Percentiles rank a stretch among this genome's conserved stretches.
phyloP scores from a whole-genome alignment of 2,329 filamentous ascomycete genomes.

The Aspergillus cejpii region DNA sequence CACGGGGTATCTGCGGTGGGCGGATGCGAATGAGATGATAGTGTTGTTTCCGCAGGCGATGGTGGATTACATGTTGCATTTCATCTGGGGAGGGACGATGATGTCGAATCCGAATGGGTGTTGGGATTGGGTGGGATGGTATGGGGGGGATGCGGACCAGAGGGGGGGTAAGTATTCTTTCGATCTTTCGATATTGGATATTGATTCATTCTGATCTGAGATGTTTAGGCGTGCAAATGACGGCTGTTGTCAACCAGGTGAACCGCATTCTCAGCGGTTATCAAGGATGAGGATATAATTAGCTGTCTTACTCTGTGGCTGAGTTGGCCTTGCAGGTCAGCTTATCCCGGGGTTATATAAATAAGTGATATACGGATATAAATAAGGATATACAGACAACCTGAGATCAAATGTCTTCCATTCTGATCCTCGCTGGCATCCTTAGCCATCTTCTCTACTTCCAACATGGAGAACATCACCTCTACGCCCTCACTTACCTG shows the following conservation, averaged over 20 bases:
- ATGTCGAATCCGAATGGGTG: constrained; percentile 12
- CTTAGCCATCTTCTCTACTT: constrained; percentile 14
- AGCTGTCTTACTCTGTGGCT: neutral
- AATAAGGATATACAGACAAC: too few species aligned
- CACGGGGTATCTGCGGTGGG: constrained; percentile 15
- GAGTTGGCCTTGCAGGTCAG: constrained; percentile 7
- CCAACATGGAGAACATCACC: constrained; percentile 17
- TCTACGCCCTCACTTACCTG: constrained; percentile 12
- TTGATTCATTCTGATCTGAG: neutral
- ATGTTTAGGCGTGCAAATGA: constrained; percentile 14
- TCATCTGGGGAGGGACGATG: constrained; percentile 8
- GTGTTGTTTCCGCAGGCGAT: constrained; percentile 10
- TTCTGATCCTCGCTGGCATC: constrained; percentile 4
- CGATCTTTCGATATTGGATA: neutral
- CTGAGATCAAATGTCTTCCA: too few species aligned
- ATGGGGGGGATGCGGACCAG: constrained; percentile 13
- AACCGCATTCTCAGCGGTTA: constrained; percentile 11
- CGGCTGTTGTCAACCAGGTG: constrained; percentile 13
- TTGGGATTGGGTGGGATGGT: constrained; percentile 16
- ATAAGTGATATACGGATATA: too few species aligned
- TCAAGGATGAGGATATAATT: neutral
- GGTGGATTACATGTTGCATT: constrained; percentile 6
- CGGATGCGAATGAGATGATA: constrained; percentile 13
- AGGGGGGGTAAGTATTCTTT: neutral
- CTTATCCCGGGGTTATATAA: neutral